Base-by-base conservation (phyloP, 768 basidiomycete species). In the Boletus huronensis region DNA sequence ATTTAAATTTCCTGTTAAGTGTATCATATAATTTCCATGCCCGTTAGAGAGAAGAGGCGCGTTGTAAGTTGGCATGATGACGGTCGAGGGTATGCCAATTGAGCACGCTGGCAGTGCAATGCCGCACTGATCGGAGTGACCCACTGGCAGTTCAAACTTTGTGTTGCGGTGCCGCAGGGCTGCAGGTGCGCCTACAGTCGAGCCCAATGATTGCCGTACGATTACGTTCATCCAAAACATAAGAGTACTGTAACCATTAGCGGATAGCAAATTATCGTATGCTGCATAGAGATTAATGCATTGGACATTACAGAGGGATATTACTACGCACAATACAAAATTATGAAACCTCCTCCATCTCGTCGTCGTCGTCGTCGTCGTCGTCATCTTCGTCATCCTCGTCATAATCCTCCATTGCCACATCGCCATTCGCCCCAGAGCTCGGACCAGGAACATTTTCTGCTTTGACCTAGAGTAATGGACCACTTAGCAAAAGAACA, bases 331-430 rank as follows among this genome's bases (percentile, higher is more conserved):
- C 29, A 46, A 32, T 39, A 32, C n/a, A 2, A 47, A 19, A 5
- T 73, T 63, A 85, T 60, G 84, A 83, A 21, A 87, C 78, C 61
- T 88, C 85, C 65, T 88, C 87, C 85, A 88, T 88, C 50, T 80
- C 80, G 3, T 82, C 81, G 51, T 80, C 80, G 3, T 82, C 81
- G 19, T 81, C 79, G 1, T 80, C 79, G 16, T 83, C 82, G 21
- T 85, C 82, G 0, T 82, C 82, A 0, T 48, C 47, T 1, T 82
- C 78, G 0, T 74, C 77, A 7, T 74, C 78, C 31, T 84, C 84
- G 7, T 70, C 70, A 29, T 62, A 58, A 25, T 69, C 81, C 74
- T 82, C 65, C 69, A 70, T 69, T n/a, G 59, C 35, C 3, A 69
- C 50, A 36, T 72, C 67, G 14, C 54, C 63, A 10, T 48, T 53